Evolutionary conservation across 2,329 filamentous ascomycete genomes (phyloP).

Genomic region (Verticillium albo-atrum): DNA sequence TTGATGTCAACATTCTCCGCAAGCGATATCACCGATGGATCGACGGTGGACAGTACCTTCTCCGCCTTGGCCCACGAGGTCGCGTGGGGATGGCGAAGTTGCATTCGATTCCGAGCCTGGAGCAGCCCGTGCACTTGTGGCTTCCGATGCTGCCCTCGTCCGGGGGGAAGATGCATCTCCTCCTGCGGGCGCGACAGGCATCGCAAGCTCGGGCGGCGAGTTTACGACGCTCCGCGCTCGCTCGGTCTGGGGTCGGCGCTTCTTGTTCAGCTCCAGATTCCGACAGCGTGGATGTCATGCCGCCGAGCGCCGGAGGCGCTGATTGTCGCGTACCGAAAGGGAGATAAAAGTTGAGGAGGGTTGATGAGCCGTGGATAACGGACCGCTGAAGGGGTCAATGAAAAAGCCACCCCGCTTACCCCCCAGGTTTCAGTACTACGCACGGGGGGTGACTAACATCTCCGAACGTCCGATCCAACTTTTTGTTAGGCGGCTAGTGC

Average conservation of each 20-base stretch:
- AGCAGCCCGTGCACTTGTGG: constrained; percentile 12
- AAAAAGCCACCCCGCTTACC: constrained; percentile 40
- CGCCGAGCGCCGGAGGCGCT: neutral
- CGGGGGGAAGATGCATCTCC: constrained; percentile 14
- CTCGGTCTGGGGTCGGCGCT: neutral
- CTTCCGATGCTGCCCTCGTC: neutral
- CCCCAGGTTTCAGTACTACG: too few relatives aligned
- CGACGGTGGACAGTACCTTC: neutral
- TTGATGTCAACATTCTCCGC: neutral
- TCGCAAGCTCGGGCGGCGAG: neutral
- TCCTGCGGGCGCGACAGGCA: constrained; percentile 7
- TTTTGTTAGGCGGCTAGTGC: too few relatives aligned
- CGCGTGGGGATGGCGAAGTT: constrained; percentile 18
- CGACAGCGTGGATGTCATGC: neutral
- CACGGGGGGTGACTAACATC: too few relatives aligned
- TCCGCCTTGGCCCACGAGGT: constrained; percentile 16
- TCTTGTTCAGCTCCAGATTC: neutral
- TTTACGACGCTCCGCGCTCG: neutral
- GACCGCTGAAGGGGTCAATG: constrained; percentile 27
- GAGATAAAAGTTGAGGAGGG: constrained; percentile 2
- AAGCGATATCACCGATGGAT: too few relatives aligned
- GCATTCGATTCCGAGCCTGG: constrained; percentile 14
- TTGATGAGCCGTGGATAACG: neutral
- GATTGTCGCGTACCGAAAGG: neutral
- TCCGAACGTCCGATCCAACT: too few relatives aligned